Base-by-base conservation (phyloP, 768 basidiomycete species). In the Boletus patriciae region DNA sequence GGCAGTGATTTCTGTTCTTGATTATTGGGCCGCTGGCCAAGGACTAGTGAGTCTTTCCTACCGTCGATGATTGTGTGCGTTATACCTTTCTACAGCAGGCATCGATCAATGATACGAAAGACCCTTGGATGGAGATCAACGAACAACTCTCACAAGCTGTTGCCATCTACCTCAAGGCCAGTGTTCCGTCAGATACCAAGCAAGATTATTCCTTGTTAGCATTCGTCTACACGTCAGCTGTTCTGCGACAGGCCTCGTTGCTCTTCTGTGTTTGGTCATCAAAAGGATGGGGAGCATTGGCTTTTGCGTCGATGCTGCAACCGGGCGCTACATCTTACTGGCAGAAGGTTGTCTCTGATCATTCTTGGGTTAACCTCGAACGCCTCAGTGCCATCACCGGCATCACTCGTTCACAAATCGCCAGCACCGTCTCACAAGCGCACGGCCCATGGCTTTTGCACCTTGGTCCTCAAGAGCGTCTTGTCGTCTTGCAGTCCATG, bases 371-470 rank as follows among this genome's bases (percentile, higher is more conserved):
- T 2, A 76, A 78, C 55, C 72, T 88, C 33, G 88, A 90, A 66
- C 83, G 86, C 11, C 77, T 92, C 42, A 85, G 83, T 46, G 72
- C 76, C 8, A 76, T 87, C 27, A 90, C 92, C 4, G 84, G 85
- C 19, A 82, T 97, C 41, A 77, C 85, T 29, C 83, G 92, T 25
- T 77, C 83, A 0, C 78, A 82, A 9, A 89, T 96, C 19, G 81
- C 90, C 2, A 71, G 72, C 8, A 74, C 83, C 21, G 73, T 92
- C n/a, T 77, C 86, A 3, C 85, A 87, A 64, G 80, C 87, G 0
- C 91, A 96, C 58, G 93, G 92, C 0, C 92, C 95, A 3, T 94
- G 92, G 87, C 74, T 97, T 23, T 70, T 92, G 18, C 88, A 91
- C 64, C 80, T 98, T 29, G 87, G 87, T 18, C 78, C 85, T 37